phyloP scores from a whole-genome alignment of 129 eudicot species.

The Sambucus nigra region DNA sequence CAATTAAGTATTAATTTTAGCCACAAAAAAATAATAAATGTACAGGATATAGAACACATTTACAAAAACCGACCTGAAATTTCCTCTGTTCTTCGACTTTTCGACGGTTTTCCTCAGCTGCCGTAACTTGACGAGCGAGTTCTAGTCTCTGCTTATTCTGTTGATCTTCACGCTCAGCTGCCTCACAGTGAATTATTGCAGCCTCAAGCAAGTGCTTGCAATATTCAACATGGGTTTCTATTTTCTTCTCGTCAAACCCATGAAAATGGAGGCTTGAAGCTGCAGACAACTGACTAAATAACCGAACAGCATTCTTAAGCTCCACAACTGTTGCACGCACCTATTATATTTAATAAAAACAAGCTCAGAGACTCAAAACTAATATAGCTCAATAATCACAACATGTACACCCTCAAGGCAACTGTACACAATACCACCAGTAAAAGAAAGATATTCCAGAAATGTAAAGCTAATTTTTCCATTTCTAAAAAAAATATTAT shows the following conservation, averaged over 20 bases:
- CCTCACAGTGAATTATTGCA: constrained; percentile 82
- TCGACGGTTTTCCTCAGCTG: constrained; percentile 78
- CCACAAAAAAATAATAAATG: constrained; percentile 15
- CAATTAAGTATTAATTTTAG: too few species aligned
- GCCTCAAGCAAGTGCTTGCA: constrained; percentile 91
- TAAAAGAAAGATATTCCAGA: too few species aligned
- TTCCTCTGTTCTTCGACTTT: constrained; percentile 84
- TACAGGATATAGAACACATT: background rate
- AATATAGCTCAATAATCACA: too few species aligned
- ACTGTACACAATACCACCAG: too few species aligned
- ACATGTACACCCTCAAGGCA: too few species aligned
- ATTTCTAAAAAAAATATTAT: too few species aligned
- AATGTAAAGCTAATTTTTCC: too few species aligned
- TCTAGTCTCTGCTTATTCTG: constrained; percentile 63
- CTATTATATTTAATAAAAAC: constrained; percentile 19
- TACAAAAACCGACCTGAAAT: constrained; percentile 42
- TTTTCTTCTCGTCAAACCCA: constrained; percentile 96
- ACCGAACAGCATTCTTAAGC: constrained; percentile 79
- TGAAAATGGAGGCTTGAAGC: constrained; percentile 72
- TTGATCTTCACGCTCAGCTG: constrained; percentile 85
- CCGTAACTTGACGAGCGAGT: constrained; percentile 76
- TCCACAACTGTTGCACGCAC: constrained; percentile 87
- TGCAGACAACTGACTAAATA: constrained; percentile 73
- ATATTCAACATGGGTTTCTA: constrained; percentile 86
- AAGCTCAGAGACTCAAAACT: too few species aligned